These are phyloP conservation scores for Aspergillus ruber DNA, from an alignment of 2,329 filamentous ascomycete genomes.

Conservation along the genomic window DNA sequence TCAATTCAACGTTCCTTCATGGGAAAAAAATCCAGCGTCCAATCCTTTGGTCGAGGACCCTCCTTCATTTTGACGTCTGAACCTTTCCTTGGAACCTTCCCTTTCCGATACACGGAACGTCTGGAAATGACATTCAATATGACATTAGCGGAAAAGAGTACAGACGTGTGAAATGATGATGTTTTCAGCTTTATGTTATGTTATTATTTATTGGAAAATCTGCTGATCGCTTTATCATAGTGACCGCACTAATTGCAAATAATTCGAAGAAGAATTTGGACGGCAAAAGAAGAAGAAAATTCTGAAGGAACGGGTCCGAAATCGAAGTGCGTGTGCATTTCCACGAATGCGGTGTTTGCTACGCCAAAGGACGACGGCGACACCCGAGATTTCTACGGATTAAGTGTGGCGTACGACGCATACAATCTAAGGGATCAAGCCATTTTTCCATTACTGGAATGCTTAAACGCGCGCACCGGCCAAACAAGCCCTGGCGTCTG, in stretches of 20 bases:
- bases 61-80: slow-evolving; percentile 1
- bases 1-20: not conserved
- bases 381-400: too few species aligned
- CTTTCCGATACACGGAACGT: slow-evolving; percentile 4
- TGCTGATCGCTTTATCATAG: not conserved
- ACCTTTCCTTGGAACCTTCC: slow-evolving; percentile 1
- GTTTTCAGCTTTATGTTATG: not conserved
- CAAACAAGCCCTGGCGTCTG: slow-evolving; percentile 11
- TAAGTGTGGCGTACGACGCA: not conserved
- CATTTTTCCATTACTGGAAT: slow-evolving; percentile 18
- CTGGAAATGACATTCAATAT: slow-evolving; percentile 6
- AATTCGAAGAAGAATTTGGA: not conserved
- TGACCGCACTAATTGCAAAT: not conserved
- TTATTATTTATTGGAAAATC: not conserved
- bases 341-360: slow-evolving; percentile 10
- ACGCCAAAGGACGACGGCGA: not conserved
- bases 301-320: not conserved
- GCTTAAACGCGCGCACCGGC: slow-evolving; percentile 21
- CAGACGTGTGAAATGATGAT: slow-evolving; percentile 4
- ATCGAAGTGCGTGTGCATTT: slow-evolving; percentile 1
- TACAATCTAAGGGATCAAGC: slow-evolving; percentile 9
- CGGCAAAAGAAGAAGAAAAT: slow-evolving; percentile 1
- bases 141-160: not conserved
- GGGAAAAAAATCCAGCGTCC: not conserved
- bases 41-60: not conserved